Conservation (phyloP, 352 stramenopile genomes). For the Thraustochytrium striatum region DNA sequence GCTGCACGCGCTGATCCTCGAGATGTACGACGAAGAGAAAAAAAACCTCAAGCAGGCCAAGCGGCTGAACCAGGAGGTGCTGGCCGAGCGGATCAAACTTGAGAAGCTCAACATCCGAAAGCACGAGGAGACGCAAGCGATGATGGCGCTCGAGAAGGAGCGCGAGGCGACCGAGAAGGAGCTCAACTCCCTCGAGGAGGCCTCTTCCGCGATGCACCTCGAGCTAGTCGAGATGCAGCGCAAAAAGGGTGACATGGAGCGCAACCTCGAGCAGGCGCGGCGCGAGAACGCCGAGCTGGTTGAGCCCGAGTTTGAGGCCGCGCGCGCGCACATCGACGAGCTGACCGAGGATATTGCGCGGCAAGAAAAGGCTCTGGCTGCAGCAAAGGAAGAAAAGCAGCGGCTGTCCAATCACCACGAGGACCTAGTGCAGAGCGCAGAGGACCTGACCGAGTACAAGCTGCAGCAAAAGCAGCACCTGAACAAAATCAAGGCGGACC, state of each 20-base stretch:
- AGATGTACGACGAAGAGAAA: conserved; percentile 46
- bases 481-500: conserved; percentile 58
- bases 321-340: conserved; percentile 64
- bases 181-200: conserved; percentile 66
- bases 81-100: conserved; percentile 73
- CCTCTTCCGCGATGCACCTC: conserved; percentile 67
- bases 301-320: conserved; percentile 71
- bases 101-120: conserved; percentile 78
- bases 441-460: conserved; percentile 24
- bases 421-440: neutral
- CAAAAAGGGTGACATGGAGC: conserved; percentile 67
- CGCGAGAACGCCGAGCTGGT: conserved; percentile 71
- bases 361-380: conserved; percentile 66
- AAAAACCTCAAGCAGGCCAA: conserved; percentile 67
- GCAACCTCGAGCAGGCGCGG: conserved; percentile 69
- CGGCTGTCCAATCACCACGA: conserved; percentile 67
- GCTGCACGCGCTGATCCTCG: conserved; percentile 4
- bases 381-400: conserved; percentile 57
- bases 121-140: conserved; percentile 67
- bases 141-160: conserved; percentile 70
- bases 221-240: conserved; percentile 77
- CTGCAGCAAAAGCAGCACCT: conserved; percentile 28
- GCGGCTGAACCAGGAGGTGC: conserved; percentile 71
- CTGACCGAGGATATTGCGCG: conserved; percentile 60
- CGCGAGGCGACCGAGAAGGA: conserved; percentile 72